Conservation (phyloP, 2,329 filamentous ascomycete genomes). For the Dactylellina drechsleri region DNA sequence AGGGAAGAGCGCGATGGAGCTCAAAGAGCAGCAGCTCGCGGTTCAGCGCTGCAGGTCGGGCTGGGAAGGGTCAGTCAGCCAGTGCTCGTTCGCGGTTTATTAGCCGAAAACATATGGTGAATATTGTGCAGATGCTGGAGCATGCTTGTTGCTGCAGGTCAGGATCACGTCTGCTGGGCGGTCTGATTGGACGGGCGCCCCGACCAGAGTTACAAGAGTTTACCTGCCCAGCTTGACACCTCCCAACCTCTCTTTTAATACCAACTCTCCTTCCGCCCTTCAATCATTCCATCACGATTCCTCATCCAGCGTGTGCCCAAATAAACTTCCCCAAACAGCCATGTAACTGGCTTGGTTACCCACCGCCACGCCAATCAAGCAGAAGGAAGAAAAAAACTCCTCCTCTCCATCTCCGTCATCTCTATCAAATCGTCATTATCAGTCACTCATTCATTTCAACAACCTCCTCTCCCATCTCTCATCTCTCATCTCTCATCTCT, state of each 20-base stretch:
- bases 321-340: conserved; percentile 55
- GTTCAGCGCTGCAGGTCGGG: background rate
- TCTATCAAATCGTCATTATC: too few species aligned
- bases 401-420: conserved; percentile 2
- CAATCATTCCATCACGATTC: conserved; percentile 35
- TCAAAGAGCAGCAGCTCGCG: background rate
- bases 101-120: conserved; percentile 43
- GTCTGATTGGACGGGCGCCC: conserved; percentile 40
- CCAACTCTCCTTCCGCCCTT: conserved; percentile 7
- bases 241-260: conserved; percentile 52
- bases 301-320: conserved; percentile 45
- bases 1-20: background rate
- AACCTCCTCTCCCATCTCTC: conserved; percentile 1
- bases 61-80: background rate
- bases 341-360: conserved; percentile 39
- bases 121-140: conserved; percentile 12
- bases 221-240: conserved; percentile 7
- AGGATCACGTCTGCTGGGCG: conserved; percentile 32
- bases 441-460: background rate
- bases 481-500: background rate
- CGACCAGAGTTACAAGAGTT: background rate
- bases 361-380: background rate
- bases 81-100: conserved; percentile 36
- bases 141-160: conserved; percentile 17
- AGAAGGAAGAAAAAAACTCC: background rate